Evolutionary conservation across 371 early-diverging fungal species (phyloP), one percentile per base, ranked within the genome.

Genomic region (Mucor saturninus): DNA sequence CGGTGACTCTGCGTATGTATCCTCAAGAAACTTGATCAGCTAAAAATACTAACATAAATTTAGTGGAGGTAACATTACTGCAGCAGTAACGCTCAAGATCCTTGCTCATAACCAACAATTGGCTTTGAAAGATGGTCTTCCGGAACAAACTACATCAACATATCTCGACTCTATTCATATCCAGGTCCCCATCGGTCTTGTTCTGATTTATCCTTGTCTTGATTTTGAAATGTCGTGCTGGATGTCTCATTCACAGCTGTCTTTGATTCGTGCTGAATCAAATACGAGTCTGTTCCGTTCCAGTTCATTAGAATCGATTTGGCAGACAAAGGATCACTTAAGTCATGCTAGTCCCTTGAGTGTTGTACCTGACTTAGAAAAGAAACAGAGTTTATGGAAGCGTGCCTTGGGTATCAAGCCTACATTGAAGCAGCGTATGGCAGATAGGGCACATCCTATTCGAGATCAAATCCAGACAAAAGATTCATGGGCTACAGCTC

Each of bases 1-100:
- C 5, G 98, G 98, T 51, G 98, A 98, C 66, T 97, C 97, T 46
- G 98, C 98, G 91, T 92, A 83, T 85, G 90, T 54, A 42, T 38
- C 15, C 28, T 28, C 7, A 48, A 8, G 30, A 26, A 29, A 37
- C 37, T 29, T 11, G 10, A 50, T 28, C 10, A 50, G 59, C 29
- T 32, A 49, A 4, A 15, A 13, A n/a, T 31, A 30, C 39, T 15
- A 21, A 21, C 21, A 21, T 21, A 21, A 21, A 21, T 21, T 21
- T 67, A 89, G 89, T 13, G 96, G 95, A 29, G 97, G 91, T 21
- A 94, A 95, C 67, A 69, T 93, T 6, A 84, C 86, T 5, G 78
- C 88, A 4, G 85, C 89, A 1, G 83, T 91, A 5, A 86, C 85
- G 37, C 73, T 91, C 55, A 91, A 91, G 56, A 85, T 89, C 48